A percentile compares a stretch with the other conserved stretches of the same genome.
Conservation (phyloP, 2,329 filamentous ascomycete genomes). For the Fusarium decemcellulare region DNA sequence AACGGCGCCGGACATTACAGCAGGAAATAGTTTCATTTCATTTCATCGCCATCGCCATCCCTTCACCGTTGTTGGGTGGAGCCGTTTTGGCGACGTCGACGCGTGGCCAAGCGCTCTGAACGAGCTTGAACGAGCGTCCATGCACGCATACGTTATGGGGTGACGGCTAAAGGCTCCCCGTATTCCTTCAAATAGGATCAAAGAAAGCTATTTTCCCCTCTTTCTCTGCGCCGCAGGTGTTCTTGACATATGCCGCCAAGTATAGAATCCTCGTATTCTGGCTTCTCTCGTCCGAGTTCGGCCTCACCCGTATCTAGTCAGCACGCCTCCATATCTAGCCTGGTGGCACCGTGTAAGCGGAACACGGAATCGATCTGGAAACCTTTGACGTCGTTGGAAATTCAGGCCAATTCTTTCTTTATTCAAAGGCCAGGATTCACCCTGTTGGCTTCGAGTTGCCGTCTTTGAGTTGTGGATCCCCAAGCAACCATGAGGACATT, state of each 20-base stretch:
- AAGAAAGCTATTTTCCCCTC: too few species aligned
- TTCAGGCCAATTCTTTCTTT: too few species aligned
- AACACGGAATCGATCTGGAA: slow-evolving; percentile 24
- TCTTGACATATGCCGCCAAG: slow-evolving; percentile 6
- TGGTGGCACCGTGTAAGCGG: slow-evolving; percentile 31
- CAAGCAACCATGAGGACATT: slow-evolving; percentile 35
- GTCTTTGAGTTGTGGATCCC: too few species aligned
- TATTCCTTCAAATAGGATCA: too few species aligned
- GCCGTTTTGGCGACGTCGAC: slow-evolving; percentile 17
- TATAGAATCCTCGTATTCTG: slow-evolving; percentile 15
- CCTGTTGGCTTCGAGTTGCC: too few species aligned
- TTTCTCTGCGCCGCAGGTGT: too few species aligned
- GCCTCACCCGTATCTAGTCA: slow-evolving; percentile 13
- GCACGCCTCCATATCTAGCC: slow-evolving; percentile 18
- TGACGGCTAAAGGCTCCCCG: not conserved
- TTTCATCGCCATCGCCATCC: slow-evolving; percentile 1
- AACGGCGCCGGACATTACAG: too few species aligned
- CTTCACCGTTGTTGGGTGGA: slow-evolving; percentile 24
- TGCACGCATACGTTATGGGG: slow-evolving; percentile 23
- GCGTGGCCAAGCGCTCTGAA: slow-evolving; percentile 18
- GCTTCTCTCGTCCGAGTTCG: slow-evolving; percentile 2
- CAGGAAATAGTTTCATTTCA: slow-evolving; percentile 30
- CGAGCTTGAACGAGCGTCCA: slow-evolving; percentile 7
- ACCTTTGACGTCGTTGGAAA: not conserved
- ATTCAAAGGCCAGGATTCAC: too few species aligned